These are phyloP conservation scores for Chrysanthemum seticuspe DNA, from an alignment of 129 eudicot species.

Conservation along the genomic window DNA sequence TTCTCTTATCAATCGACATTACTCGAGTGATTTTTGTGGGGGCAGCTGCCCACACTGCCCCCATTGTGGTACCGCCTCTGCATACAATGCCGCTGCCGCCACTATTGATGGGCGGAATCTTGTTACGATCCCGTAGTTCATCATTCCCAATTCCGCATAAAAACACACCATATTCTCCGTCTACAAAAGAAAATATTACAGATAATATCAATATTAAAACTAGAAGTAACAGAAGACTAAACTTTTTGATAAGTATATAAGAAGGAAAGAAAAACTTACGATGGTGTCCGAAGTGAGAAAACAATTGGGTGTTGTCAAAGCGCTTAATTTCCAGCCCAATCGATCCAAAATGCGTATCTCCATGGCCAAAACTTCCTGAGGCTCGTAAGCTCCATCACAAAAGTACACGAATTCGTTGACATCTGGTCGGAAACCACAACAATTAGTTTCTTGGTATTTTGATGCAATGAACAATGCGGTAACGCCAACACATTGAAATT, in stretches of 20 bases:
- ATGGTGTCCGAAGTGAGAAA: constrained; percentile 35
- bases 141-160: constrained; percentile 61
- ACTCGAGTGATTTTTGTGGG: too few relatives aligned
- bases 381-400: constrained; percentile 20
- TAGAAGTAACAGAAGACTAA: neutral
- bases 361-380: constrained; percentile 48
- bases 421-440: too few relatives aligned
- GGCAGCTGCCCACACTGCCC: too few relatives aligned
- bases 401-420: too few relatives aligned
- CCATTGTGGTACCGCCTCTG: too few relatives aligned
- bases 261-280: neutral
- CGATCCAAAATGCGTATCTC: constrained; percentile 54
- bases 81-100: too few relatives aligned
- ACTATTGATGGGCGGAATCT: neutral
- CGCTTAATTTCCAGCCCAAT: constrained; percentile 57
- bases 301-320: constrained; percentile 57
- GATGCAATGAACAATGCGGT: neutral
- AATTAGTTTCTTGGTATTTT: too few relatives aligned
- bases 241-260: neutral
- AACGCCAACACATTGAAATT: too few relatives aligned
- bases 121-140: constrained; percentile 43
- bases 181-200: constrained; percentile 15
- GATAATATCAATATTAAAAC: neutral
- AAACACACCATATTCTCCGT: constrained; percentile 50
- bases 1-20: too few relatives aligned